Evolutionary conservation across 2,329 filamentous ascomycete genomes (phyloP).

Genomic region (Colletotrichum horii): DNA sequence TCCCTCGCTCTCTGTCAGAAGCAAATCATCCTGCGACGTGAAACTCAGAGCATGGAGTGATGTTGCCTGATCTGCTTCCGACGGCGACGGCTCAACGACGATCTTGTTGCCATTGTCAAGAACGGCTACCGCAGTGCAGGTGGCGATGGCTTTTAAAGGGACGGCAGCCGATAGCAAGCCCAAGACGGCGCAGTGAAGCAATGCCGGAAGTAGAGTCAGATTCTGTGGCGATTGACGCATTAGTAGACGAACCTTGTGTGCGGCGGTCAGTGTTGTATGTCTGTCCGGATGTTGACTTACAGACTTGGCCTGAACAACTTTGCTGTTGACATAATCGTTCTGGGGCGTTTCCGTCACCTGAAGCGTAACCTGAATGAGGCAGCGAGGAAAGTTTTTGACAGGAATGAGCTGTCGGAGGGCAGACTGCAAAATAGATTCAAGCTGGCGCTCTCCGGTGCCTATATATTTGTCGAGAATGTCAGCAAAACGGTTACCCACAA

Average conservation of each 20-base stretch:
- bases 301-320: constrained; percentile 63
- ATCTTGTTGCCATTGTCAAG: constrained; percentile 45
- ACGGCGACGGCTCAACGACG: constrained; percentile 65
- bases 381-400: constrained; percentile 76
- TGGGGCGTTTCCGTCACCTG: constrained; percentile 75
- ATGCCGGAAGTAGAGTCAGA: constrained; percentile 78
- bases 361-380: constrained; percentile 81
- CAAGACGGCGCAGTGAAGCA: constrained; percentile 80
- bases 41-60: constrained; percentile 88
- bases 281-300: constrained; percentile 46
- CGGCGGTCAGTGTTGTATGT: not conserved
- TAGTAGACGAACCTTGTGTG: not conserved
- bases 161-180: constrained; percentile 83
- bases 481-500: constrained; percentile 4
- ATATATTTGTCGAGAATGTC: constrained; percentile 30
- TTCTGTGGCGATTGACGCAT: constrained; percentile 55
- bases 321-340: constrained; percentile 67
- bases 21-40: constrained; percentile 72
- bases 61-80: constrained; percentile 64
- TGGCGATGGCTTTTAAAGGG: constrained; percentile 76
- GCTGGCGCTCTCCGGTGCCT: constrained; percentile 79
- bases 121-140: constrained; percentile 69
- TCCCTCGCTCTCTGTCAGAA: constrained; percentile 84
- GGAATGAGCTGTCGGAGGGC: constrained; percentile 78
- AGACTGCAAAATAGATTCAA: constrained; percentile 77